phyloP scores from a whole-genome alignment of 176 grass and related monocot species.

The Oryza nivara region DNA sequence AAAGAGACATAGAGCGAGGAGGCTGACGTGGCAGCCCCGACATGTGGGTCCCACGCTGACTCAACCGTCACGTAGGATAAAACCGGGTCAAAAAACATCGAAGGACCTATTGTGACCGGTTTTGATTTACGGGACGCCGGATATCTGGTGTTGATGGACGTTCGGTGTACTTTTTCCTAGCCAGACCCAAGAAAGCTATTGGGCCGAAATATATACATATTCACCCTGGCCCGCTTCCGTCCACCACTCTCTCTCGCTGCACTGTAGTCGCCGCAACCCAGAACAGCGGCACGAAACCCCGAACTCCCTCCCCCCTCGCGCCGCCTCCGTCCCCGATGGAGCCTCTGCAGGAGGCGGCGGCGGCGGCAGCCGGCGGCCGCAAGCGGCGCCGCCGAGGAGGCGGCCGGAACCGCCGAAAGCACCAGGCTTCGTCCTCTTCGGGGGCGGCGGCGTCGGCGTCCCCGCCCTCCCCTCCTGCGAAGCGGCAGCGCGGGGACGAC shows the following conservation, averaged over 20 bases:
- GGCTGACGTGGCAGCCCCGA: too few species aligned
- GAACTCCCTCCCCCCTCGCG: slow-evolving; percentile 1
- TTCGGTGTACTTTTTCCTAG: too few species aligned
- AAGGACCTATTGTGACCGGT: too few species aligned
- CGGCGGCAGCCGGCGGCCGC: slow-evolving; percentile 18
- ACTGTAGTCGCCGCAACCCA: not conserved
- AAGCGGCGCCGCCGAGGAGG: slow-evolving; percentile 47
- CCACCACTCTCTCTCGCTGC: too few species aligned
- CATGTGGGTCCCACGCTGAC: too few species aligned
- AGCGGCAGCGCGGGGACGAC: slow-evolving; percentile 44
- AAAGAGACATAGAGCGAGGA: too few species aligned
- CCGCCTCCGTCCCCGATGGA: slow-evolving; percentile 26
- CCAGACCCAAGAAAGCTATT: not conserved
- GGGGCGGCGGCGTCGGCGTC: not conserved
- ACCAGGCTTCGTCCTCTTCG: not conserved
- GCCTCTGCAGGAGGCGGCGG: slow-evolving; percentile 19
- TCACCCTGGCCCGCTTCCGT: not conserved
- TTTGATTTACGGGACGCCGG: too few species aligned
- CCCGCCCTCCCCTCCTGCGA: slow-evolving; percentile 29
- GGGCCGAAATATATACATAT: not conserved
- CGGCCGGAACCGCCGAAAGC: slow-evolving; percentile 42
- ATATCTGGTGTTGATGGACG: too few species aligned
- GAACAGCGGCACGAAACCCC: not conserved
- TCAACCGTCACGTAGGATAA: too few species aligned
- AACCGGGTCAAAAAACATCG: too few species aligned